phyloP scores from a whole-genome alignment of 2,329 filamentous ascomycete species.

The Ascocoryne sarcoides region DNA sequence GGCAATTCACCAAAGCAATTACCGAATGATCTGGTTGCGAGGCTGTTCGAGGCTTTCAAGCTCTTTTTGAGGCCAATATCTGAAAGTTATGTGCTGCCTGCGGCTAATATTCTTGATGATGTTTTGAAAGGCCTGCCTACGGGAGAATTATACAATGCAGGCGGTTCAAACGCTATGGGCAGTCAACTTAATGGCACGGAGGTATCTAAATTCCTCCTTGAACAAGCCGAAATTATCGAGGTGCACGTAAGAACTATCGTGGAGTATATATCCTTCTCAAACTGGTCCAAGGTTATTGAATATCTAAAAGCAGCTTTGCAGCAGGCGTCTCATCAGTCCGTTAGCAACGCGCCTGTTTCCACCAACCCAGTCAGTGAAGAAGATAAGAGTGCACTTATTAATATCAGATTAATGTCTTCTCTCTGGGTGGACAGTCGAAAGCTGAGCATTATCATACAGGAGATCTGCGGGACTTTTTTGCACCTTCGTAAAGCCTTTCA shows the following conservation, averaged over 20 bases:
- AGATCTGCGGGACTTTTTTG: slow-evolving; percentile 58
- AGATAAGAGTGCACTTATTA: slow-evolving; percentile 37
- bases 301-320: slow-evolving; percentile 40
- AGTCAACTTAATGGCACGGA: slow-evolving; percentile 23
- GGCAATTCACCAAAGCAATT: slow-evolving; percentile 29
- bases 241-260: slow-evolving; percentile 46
- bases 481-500: slow-evolving; percentile 58
- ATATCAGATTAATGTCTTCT: slow-evolving; percentile 50
- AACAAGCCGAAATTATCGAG: slow-evolving; percentile 40
- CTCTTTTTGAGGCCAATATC: slow-evolving; percentile 49
- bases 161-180: slow-evolving; percentile 19
- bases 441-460: slow-evolving; percentile 52
- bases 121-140: slow-evolving; percentile 15
- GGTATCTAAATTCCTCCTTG: slow-evolving; percentile 21
- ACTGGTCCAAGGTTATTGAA: slow-evolving; percentile 51
- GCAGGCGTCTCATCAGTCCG: slow-evolving; percentile 22
- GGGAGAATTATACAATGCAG: slow-evolving; percentile 27
- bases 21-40: slow-evolving; percentile 42
- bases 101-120: slow-evolving; percentile 49
- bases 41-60: slow-evolving; percentile 48
- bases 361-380: slow-evolving; percentile 20
- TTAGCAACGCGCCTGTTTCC: slow-evolving; percentile 16
- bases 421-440: slow-evolving; percentile 57
- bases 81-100: slow-evolving; percentile 47
- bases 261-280: slow-evolving; percentile 57